Conservation (phyloP, 441 rosid genomes). For the Euphorbia corollata region DNA sequence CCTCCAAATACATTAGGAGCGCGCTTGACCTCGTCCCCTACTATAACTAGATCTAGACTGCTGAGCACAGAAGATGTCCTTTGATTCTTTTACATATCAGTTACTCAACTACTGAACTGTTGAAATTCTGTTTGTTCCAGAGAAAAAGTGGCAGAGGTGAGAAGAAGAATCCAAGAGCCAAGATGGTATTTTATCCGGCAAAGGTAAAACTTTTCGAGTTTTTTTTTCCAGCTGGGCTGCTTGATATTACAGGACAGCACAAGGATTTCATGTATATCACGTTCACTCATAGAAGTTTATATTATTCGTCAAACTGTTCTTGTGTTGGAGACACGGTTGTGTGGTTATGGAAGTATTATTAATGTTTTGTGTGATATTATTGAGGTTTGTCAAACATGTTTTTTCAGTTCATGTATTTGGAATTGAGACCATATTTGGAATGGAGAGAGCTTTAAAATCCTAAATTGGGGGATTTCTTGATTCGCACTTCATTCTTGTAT, state of each 20-base stretch:
- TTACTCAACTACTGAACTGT: neutral
- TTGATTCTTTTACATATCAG: no score
- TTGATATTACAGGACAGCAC: conserved; percentile 12
- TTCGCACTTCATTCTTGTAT: no score
- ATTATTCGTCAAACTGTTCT: conserved; percentile 3
- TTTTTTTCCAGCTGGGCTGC: conserved; percentile 6
- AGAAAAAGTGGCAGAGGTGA: conserved; percentile 91
- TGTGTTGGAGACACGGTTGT: conserved; percentile 17
- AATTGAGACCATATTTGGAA: conserved; percentile 17
- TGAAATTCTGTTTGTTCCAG: conserved; percentile 39
- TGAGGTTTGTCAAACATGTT: conserved; percentile 27
- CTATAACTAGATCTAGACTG: no score
- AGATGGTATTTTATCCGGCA: conserved; percentile 10
- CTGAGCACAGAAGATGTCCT: no score
- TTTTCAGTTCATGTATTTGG: conserved; percentile 24
- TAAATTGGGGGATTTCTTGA: neutral
- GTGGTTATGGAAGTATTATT: conserved; percentile 16
- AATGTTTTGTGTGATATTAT: conserved; percentile 32
- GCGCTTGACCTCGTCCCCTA: neutral
- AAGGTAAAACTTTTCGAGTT: conserved; percentile 16
- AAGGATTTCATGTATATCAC: conserved; percentile 30
- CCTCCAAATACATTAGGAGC: no score
- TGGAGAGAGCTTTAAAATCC: conserved; percentile 11
- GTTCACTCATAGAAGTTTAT: conserved; percentile 8
- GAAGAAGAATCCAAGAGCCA: conserved; percentile 1